Conservation (phyloP, 371 early-diverging fungal species). For the Mucor plumbeus region DNA sequence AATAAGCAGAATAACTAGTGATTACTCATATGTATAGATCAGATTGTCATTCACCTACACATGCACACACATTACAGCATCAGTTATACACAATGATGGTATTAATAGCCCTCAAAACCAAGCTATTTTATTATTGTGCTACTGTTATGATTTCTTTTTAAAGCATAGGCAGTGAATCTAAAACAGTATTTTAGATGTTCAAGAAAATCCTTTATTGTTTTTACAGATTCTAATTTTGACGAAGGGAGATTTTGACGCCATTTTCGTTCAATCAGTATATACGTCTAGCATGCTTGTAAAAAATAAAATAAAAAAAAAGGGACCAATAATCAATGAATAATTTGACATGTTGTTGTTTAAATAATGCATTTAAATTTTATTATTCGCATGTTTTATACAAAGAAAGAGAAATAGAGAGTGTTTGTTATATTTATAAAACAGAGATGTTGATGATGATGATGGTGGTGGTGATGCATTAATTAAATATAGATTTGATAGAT, state of each 20-base stretch:
- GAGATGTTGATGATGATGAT: background rate
- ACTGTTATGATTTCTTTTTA: background rate
- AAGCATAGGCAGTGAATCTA: background rate
- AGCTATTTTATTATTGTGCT: background rate
- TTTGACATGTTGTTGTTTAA: constrained; percentile 3
- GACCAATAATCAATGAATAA: constrained; percentile 4
- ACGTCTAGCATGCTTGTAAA: background rate
- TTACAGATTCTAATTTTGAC: too few relatives aligned
- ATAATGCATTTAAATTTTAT: constrained; percentile 2
- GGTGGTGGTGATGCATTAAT: background rate
- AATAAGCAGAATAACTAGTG: background rate
- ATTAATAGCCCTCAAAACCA: background rate
- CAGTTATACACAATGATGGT: too few relatives aligned
- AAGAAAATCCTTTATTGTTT: background rate
- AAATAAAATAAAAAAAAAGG: background rate
- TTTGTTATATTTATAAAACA: background rate
- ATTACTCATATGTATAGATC: background rate
- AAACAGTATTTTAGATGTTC: background rate
- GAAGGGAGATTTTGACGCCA: background rate
- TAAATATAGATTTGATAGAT: constrained; percentile 1
- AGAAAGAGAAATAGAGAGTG: background rate
- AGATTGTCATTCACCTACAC: background rate
- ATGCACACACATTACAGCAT: too few relatives aligned
- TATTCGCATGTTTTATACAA: background rate
- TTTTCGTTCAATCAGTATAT: background rate